Conservation (phyloP, 495 filamentous ascomycete genomes). For the Trypethelium eluteriae region DNA sequence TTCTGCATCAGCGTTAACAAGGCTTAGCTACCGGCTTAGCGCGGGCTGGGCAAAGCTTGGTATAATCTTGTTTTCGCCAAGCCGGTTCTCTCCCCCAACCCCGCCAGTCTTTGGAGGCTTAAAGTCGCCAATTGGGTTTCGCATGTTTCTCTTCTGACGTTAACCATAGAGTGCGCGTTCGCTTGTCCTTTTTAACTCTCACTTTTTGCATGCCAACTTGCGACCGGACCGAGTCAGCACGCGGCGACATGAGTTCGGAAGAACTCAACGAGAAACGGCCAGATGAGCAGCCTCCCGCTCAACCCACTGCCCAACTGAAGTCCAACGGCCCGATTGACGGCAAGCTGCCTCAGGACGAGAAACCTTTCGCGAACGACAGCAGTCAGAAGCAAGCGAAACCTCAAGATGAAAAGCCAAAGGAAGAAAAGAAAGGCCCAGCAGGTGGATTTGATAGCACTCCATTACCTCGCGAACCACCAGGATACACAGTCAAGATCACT, state of each 20-base stretch:
- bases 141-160: too few species aligned
- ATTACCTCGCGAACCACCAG: conserved; percentile 60
- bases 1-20: neutral
- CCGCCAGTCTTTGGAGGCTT: neutral
- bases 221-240: neutral
- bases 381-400: neutral
- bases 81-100: neutral
- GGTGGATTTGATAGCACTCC: conserved; percentile 77
- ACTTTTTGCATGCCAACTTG: neutral
- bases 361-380: neutral
- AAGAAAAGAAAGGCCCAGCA: conserved; percentile 47
- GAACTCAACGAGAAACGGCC: neutral
- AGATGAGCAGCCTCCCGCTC: neutral
- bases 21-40: neutral
- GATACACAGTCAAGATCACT: conserved; percentile 77
- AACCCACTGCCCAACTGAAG: neutral
- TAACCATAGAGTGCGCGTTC: neutral
- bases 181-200: neutral
- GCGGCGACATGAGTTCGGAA: neutral
- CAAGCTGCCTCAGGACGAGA: neutral
- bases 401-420: conserved; percentile 18
- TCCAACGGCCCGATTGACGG: neutral
- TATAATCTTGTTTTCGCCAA: conserved; percentile 8
- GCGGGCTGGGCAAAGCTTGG: conserved; percentile 1
- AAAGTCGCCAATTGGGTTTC: neutral